phyloP scores from a whole-genome alignment of 306 rosid species.

The Quercus agrifolia region DNA sequence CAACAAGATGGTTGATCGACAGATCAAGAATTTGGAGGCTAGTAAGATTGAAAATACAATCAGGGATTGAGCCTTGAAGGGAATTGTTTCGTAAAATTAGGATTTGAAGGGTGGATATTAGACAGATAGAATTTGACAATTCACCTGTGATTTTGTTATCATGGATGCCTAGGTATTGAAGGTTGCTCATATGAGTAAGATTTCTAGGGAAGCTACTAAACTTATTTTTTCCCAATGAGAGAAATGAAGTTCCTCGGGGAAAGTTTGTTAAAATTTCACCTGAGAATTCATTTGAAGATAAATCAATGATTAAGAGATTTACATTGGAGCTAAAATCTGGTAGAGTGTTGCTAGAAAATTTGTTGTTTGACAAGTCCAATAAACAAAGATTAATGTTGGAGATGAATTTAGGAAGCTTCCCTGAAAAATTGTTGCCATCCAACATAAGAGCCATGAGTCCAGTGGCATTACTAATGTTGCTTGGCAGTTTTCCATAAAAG shows the following conservation, averaged over 20 bases:
- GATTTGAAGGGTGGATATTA: no score
- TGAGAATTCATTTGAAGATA: conserved; percentile 25
- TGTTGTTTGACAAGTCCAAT: conserved; percentile 24
- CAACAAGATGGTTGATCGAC: not conserved
- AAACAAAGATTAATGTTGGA: conserved; percentile 16
- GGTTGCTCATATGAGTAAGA: conserved; percentile 9
- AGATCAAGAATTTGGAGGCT: no score
- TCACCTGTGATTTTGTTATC: no score
- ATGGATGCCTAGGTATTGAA: conserved; percentile 4
- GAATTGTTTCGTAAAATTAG: no score
- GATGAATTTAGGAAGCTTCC: conserved; percentile 20
- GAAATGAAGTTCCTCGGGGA: conserved; percentile 1
- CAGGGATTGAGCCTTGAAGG: no score
- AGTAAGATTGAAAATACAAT: no score
- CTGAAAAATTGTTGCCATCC: conserved; percentile 28
- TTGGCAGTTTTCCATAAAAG: conserved; percentile 25
- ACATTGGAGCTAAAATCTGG: conserved; percentile 14
- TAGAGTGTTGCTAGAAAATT: conserved; percentile 12
- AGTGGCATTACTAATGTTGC: conserved; percentile 16
- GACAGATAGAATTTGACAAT: no score
- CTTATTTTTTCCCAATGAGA: not conserved
- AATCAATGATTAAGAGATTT: conserved; percentile 13
- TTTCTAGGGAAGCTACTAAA: conserved; percentile 24
- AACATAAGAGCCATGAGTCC: conserved; percentile 11
- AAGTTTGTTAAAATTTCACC: not conserved